Conservation (phyloP, 768 basidiomycete genomes). For the Lepiota subincarnata region DNA sequence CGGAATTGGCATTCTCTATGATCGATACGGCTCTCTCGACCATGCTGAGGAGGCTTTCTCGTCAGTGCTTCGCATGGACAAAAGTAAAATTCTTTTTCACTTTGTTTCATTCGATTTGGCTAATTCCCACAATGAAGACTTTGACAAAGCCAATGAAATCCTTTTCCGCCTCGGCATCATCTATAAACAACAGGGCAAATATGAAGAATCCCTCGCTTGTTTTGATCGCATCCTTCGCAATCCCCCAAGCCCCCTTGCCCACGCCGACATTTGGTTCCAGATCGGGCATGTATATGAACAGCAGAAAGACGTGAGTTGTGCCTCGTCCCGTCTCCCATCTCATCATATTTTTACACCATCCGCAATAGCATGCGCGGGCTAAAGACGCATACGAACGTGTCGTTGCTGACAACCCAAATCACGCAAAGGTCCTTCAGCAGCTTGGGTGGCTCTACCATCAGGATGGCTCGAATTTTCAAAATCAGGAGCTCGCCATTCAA, state of each 20-base stretch:
- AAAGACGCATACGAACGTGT: slow-evolving; percentile 97
- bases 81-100: slow-evolving; percentile 54
- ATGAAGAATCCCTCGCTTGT: slow-evolving; percentile 80
- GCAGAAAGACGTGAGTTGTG: slow-evolving; percentile 77
- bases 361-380: slow-evolving; percentile 74
- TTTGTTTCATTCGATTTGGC: slow-evolving; percentile 9
- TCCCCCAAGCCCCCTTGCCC: slow-evolving; percentile 92
- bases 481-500: slow-evolving; percentile 90
- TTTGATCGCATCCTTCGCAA: slow-evolving; percentile 96
- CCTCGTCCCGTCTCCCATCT: slow-evolving; percentile 2
- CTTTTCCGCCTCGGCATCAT: slow-evolving; percentile 98
- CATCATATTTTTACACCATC: slow-evolving; percentile 14
- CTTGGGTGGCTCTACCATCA: slow-evolving; percentile 98
- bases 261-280: slow-evolving; percentile 99
- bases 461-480: slow-evolving; percentile 90
- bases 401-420: slow-evolving; percentile 85
- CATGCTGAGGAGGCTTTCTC: slow-evolving; percentile 99
- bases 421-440: slow-evolving; percentile 97
- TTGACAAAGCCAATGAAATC: slow-evolving; percentile 98
- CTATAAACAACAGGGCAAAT: slow-evolving; percentile 98
- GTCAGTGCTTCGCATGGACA: slow-evolving; percentile 94
- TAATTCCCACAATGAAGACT: slow-evolving; percentile 52
- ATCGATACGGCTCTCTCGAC: slow-evolving; percentile 96
- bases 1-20: slow-evolving; percentile 97
- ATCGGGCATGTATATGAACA: slow-evolving; percentile 99